phyloP scores from a whole-genome alignment of 164 flowering plant genomes.

The Platanus orientalis region DNA sequence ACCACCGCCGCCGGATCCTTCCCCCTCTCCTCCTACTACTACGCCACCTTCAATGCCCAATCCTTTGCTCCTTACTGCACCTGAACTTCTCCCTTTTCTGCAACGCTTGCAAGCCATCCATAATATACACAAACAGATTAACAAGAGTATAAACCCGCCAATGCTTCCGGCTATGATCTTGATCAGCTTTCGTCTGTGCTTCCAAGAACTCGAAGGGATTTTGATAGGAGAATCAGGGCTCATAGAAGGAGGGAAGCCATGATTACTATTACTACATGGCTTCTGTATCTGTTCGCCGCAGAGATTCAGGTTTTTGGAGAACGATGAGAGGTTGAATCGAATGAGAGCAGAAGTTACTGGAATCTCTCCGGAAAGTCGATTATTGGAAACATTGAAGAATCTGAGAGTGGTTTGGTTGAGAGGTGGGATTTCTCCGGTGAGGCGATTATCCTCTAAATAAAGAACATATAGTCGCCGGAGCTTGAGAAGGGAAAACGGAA shows the following conservation, averaged over 20 bases:
- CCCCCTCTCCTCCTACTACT: constrained; percentile 1
- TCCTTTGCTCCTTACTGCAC: constrained; percentile 17
- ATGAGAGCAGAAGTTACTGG: constrained; percentile 52
- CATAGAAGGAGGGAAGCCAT: constrained; percentile 11
- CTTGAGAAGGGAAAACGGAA: constrained; percentile 42
- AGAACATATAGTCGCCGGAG: constrained; percentile 49
- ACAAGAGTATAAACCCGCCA: constrained; percentile 37
- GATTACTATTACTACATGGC: constrained; percentile 24
- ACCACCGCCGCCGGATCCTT: constrained; percentile 18
- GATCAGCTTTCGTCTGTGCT: constrained; percentile 18
- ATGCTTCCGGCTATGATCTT: constrained; percentile 36
- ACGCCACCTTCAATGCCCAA: constrained; percentile 1
- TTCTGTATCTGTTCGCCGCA: constrained; percentile 51
- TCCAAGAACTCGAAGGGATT: constrained; percentile 1
- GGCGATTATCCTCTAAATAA: constrained; percentile 49
- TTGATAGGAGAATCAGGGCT: constrained; percentile 16
- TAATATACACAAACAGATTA: constrained; percentile 23
- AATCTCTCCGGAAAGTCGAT: constrained; percentile 62
- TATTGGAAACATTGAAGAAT: constrained; percentile 74
- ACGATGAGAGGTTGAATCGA: constrained; percentile 61
- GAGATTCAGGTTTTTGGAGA: constrained; percentile 44
- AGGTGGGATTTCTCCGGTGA: constrained; percentile 62
- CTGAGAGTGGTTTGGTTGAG: constrained; percentile 57
- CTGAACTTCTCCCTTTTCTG: constrained; percentile 10
- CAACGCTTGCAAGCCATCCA: constrained; percentile 14